Evolutionary conservation across 164 flowering plant species (phyloP).

Genomic region (Magnolia officinalis): DNA sequence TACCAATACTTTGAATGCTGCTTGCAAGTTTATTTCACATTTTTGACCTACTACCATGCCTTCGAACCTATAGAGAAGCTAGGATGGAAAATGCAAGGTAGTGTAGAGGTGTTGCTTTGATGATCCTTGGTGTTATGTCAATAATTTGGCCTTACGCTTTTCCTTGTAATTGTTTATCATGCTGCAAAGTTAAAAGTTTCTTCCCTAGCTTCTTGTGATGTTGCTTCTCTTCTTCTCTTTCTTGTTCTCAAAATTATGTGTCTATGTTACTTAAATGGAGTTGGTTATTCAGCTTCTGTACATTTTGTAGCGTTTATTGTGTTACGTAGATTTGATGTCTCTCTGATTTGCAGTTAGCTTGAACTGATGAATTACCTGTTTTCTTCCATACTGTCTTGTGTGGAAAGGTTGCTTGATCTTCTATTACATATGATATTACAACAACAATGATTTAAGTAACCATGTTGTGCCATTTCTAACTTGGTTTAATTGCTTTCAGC

Average conservation of each 20-base stretch:
- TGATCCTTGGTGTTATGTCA: background rate
- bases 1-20: too few species aligned
- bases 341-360: background rate
- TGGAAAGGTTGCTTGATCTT: background rate
- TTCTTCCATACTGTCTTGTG: background rate
- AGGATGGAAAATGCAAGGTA: too few species aligned
- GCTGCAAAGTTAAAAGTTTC: too few species aligned
- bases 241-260: too few species aligned
- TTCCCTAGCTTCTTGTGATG: too few species aligned
- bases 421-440: background rate
- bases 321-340: background rate
- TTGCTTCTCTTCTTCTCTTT: background rate
- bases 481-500: constrained; percentile 37
- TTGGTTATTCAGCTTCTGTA: background rate
- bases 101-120: too few species aligned
- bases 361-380: background rate
- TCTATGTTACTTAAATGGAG: background rate
- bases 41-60: too few species aligned
- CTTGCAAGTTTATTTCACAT: too few species aligned
- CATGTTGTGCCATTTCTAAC: constrained; percentile 7
- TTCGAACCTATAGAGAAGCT: too few species aligned
- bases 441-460: background rate
- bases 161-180: background rate
- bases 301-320: background rate
- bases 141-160: background rate